Evolutionary conservation across 192 early-diverging fungal genomes (phyloP).

Genomic region (Backusella tarrabulga): DNA sequence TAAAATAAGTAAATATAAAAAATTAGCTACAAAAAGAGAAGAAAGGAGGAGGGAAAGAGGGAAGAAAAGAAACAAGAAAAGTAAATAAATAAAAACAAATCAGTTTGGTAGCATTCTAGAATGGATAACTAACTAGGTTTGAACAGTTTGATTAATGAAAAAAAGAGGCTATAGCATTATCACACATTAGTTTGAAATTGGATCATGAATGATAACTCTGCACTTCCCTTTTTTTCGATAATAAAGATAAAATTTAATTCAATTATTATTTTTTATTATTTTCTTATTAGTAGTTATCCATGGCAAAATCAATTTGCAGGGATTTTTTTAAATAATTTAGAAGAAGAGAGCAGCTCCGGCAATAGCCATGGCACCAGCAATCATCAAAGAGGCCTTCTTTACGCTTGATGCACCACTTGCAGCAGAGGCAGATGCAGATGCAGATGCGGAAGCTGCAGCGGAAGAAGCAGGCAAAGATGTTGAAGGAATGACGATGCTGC

Average conservation of each 20-base stretch:
- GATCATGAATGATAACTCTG: neutral
- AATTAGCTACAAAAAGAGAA: too few relatives aligned
- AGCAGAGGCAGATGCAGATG: neutral
- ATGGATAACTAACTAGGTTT: too few relatives aligned
- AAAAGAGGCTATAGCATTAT: too few relatives aligned
- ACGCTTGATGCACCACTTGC: neutral
- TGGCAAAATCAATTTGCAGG: neutral
- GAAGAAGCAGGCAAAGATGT: neutral
- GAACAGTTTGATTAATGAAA: too few relatives aligned
- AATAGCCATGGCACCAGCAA: neutral
- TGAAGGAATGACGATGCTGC: neutral
- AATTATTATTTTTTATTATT: neutral
- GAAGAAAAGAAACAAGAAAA: too few relatives aligned
- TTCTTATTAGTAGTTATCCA: neutral
- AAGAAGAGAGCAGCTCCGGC: neutral
- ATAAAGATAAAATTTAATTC: neutral
- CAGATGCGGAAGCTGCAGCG: neutral
- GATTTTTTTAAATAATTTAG: neutral
- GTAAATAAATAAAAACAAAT: too few relatives aligned
- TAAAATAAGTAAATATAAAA: too few relatives aligned
- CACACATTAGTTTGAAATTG: neutral
- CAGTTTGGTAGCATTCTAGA: too few relatives aligned
- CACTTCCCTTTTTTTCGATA: neutral
- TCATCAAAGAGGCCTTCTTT: neutral
- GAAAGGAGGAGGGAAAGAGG: too few relatives aligned